Evolutionary conservation across 1,284 basidiomycete species (phyloP).

Genomic region (Mycosarcoma mackinlayi): DNA sequence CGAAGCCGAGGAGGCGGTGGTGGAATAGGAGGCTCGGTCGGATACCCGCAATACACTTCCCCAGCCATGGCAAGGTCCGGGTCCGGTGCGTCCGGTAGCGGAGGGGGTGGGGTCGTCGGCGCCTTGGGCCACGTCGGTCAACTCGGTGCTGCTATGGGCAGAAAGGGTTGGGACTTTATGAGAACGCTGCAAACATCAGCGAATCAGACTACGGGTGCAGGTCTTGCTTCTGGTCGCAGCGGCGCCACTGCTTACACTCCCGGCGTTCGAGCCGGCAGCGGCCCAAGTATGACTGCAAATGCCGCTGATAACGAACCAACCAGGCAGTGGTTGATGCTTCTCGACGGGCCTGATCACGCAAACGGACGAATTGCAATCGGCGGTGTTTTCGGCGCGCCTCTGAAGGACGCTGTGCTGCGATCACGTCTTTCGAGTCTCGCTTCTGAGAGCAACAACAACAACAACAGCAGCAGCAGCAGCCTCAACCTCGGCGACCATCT

Average conservation of each 20-base stretch:
- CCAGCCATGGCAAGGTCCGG: background rate
- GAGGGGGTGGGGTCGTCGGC: conserved; percentile 32
- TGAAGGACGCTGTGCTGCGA: conserved; percentile 53
- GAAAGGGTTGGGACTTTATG: conserved; percentile 57
- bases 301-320: conserved; percentile 49
- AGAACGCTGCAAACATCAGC: conserved; percentile 37
- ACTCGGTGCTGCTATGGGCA: conserved; percentile 53
- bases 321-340: conserved; percentile 38
- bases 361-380: background rate
- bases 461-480: background rate
- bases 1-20: too few relatives aligned
- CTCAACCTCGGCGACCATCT: conserved; percentile 19
- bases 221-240: conserved; percentile 1
- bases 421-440: conserved; percentile 38
- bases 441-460: background rate
- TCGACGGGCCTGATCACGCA: conserved; percentile 11
- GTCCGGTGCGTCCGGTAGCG: background rate
- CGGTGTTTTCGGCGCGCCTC: conserved; percentile 55
- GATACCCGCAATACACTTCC: background rate
- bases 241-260: background rate
- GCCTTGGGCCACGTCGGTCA: conserved; percentile 51
- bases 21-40: background rate
- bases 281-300: background rate
- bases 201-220: conserved; percentile 6
- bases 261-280: background rate